These are phyloP conservation scores for Trichopus zeylanicus DNA, from an alignment of 116 monocot genomes.

Conservation along the genomic window DNA sequence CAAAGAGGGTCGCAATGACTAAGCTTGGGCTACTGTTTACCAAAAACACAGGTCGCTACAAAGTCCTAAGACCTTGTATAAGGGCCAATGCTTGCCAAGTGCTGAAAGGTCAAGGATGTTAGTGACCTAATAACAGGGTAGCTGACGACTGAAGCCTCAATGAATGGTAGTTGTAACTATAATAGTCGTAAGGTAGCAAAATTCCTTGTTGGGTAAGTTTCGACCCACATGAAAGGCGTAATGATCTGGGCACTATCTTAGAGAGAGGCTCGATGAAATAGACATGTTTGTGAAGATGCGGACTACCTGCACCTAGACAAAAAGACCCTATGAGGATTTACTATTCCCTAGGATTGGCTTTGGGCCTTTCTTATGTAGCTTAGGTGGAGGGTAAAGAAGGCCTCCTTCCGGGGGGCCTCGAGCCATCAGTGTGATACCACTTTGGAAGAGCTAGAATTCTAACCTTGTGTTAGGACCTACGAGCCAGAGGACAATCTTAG, in stretches of 20 bases:
- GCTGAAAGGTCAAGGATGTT: constrained; percentile 1
- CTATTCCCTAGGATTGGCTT: constrained; percentile 1
- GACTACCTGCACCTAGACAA: constrained; percentile 4
- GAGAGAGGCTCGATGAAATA: constrained; percentile 11
- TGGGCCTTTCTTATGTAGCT: neutral
- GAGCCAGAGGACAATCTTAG: no score
- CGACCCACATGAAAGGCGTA: neutral
- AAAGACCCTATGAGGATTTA: constrained; percentile 1
- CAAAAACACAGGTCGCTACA: no score
- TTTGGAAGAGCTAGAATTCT: neutral
- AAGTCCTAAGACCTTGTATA: neutral
- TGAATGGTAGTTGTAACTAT: neutral
- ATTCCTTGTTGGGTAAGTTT: neutral
- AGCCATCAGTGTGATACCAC: no score
- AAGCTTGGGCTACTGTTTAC: no score
- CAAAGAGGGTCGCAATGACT: no score
- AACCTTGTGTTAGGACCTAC: no score
- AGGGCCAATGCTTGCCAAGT: neutral
- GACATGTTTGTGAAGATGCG: constrained; percentile 9
- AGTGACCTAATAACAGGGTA: constrained; percentile 5
- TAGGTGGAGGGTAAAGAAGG: neutral
- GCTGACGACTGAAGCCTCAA: neutral
- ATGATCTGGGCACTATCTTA: constrained; percentile 5
- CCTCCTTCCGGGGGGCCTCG: no score
- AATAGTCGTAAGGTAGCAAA: neutral